Evolutionary conservation across 2,329 filamentous ascomycete species (phyloP).

Genomic region (Cryphonectria carpinicola): DNA sequence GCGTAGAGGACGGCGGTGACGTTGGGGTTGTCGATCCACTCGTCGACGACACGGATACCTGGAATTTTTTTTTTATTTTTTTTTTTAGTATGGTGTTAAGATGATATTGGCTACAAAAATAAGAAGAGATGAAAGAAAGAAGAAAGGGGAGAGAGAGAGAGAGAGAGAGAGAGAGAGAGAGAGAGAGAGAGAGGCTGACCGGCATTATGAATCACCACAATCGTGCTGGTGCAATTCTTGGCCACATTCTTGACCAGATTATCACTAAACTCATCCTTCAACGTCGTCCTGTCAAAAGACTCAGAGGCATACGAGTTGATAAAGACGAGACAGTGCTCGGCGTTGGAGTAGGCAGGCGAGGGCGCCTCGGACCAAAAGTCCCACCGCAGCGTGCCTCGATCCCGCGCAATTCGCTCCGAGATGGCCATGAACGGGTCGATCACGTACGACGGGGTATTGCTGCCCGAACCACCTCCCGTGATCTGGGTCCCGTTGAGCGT

Average conservation of each 20-base stretch:
- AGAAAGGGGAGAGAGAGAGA: neutral
- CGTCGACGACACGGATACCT: constrained; percentile 58
- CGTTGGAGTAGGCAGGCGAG: constrained; percentile 22
- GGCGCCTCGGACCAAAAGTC: constrained; percentile 28
- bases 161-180: neutral
- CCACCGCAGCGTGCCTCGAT: constrained; percentile 50
- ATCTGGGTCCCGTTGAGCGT: constrained; percentile 49
- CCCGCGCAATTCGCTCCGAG: constrained; percentile 59
- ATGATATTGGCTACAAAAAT: too few species aligned
- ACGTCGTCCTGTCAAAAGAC: constrained; percentile 64
- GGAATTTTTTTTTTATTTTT: neutral
- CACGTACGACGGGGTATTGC: constrained; percentile 81
- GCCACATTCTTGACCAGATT: constrained; percentile 61
- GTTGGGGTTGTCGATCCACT: constrained; percentile 65
- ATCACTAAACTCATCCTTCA: constrained; percentile 70
- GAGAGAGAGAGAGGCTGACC: constrained; percentile 41
- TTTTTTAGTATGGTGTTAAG: neutral
- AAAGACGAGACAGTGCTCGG: constrained; percentile 61
- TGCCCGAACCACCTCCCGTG: constrained; percentile 52
- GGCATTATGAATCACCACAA: constrained; percentile 68
- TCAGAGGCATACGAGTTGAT: constrained; percentile 74
- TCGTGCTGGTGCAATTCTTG: constrained; percentile 61
- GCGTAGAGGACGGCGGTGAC: constrained; percentile 67
- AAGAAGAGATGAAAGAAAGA: neutral
- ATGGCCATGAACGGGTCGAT: constrained; percentile 68